A percentile compares a stretch with the other conserved stretches of the same genome.
phyloP scores from a whole-genome alignment of 1,284 basidiomycete genomes.

The Trichosporon ovoides region DNA sequence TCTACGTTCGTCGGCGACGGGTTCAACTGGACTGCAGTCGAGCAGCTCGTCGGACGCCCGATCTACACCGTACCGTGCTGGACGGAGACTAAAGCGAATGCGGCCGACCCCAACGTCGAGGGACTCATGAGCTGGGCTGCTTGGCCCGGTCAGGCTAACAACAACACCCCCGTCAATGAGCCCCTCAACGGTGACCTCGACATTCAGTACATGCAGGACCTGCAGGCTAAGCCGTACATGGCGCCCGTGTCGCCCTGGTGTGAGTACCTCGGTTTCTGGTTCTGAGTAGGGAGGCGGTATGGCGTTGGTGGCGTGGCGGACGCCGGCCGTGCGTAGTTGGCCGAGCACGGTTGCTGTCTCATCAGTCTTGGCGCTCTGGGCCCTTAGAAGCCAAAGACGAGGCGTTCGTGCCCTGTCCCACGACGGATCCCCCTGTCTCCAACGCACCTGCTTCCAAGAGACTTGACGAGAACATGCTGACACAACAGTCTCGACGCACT shows the following conservation, averaged over 20 bases:
- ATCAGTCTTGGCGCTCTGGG: too few relatives aligned
- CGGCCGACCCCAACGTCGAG: slow-evolving; percentile 19
- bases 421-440: too few relatives aligned
- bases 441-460: too few relatives aligned
- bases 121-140: slow-evolving; percentile 46
- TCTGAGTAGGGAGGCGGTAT: neutral
- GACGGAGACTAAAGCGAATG: slow-evolving; percentile 15
- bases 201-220: slow-evolving; percentile 9
- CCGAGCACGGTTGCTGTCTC: too few relatives aligned
- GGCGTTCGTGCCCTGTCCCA: too few relatives aligned
- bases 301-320: too few relatives aligned
- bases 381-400: too few relatives aligned
- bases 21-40: slow-evolving; percentile 36
- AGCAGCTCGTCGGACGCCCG: slow-evolving; percentile 24
- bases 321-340: too few relatives aligned
- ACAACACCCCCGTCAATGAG: slow-evolving; percentile 30
- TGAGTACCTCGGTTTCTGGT: slow-evolving; percentile 23
- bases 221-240: slow-evolving; percentile 41
- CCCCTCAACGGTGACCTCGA: slow-evolving; percentile 33
- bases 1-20: slow-evolving; percentile 47
- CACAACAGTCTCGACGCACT: slow-evolving; percentile 48
- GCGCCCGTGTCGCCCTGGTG: slow-evolving; percentile 47
- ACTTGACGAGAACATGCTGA: too few relatives aligned
- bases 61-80: slow-evolving; percentile 43
- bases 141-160: slow-evolving; percentile 42